A percentile compares a stretch with the other conserved stretches of the same genome.
phyloP scores from a whole-genome alignment of 75 land plant species.

The Sequoiadendron giganteum region DNA sequence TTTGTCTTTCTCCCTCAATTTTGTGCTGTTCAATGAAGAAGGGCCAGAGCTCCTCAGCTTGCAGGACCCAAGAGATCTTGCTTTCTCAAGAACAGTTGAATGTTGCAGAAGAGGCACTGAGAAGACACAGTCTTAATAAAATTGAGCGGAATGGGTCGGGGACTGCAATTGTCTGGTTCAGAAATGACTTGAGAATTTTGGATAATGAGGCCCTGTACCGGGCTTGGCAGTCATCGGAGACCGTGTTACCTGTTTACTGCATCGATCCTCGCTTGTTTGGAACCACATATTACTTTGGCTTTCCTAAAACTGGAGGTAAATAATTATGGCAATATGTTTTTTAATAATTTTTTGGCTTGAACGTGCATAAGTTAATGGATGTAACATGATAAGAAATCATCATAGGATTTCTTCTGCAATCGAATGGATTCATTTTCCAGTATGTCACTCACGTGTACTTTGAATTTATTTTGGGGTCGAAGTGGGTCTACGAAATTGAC shows the following conservation, averaged over 20 bases:
- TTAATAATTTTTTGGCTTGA: background rate
- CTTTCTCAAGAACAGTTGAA: background rate
- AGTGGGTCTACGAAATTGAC: background rate
- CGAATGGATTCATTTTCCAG: background rate
- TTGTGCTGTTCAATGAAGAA: background rate
- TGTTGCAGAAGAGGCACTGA: slow-evolving; percentile 32
- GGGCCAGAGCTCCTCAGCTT: background rate
- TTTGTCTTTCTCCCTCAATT: background rate
- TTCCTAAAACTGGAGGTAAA: slow-evolving; percentile 98
- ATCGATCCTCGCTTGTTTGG: slow-evolving; percentile 88
- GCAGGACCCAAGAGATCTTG: background rate
- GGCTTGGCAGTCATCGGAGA: slow-evolving; percentile 81
- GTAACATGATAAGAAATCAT: background rate
- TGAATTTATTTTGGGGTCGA: background rate
- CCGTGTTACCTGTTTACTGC: slow-evolving; percentile 84
- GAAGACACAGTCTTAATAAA: slow-evolving; percentile 30
- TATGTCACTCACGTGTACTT: background rate
- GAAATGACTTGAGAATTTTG: slow-evolving; percentile 84
- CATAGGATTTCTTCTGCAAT: background rate
- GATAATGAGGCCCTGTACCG: slow-evolving; percentile 82
- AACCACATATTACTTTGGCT: slow-evolving; percentile 73
- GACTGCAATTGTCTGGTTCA: slow-evolving; percentile 82
- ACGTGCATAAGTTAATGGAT: background rate
- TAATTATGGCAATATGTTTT: background rate
- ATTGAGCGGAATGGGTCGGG: slow-evolving; percentile 56